phyloP scores from a whole-genome alignment of 148 eudicot species.

The Chenopodium formosanum region DNA sequence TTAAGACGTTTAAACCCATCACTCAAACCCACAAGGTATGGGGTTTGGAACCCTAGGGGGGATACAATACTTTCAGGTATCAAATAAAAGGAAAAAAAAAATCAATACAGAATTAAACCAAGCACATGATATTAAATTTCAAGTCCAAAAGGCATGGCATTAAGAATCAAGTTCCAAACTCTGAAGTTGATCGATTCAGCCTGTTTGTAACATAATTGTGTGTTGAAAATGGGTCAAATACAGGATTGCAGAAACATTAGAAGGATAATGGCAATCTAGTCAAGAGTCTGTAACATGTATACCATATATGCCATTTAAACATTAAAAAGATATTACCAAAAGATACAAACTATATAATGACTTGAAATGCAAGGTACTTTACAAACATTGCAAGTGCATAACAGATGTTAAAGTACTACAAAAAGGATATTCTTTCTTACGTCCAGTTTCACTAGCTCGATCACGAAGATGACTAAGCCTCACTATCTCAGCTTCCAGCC shows the following conservation, averaged over 20 bases:
- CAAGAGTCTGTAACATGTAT: not conserved
- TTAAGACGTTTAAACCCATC: no score
- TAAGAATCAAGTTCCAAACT: not conserved
- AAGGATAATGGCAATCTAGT: not conserved
- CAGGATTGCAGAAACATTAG: not conserved
- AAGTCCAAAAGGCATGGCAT: no score
- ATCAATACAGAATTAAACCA: no score
- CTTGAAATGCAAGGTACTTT: conserved; percentile 2
- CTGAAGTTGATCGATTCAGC: not conserved
- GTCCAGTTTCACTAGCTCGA: conserved; percentile 92
- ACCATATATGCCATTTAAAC: not conserved
- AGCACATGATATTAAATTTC: no score
- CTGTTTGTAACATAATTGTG: not conserved
- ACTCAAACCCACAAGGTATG: no score
- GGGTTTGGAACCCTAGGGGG: no score
- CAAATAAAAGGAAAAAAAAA: no score
- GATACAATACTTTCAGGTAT: no score
- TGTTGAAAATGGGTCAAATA: not conserved
- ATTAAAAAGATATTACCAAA: not conserved
- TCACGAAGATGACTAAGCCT: conserved; percentile 96
- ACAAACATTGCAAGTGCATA: not conserved
- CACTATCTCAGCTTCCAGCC: conserved; percentile 76
- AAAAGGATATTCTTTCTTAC: conserved; percentile 94
- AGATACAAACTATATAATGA: not conserved
- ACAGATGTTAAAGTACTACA: not conserved